Base-by-base conservation (phyloP, 768 basidiomycete genomes). In the Jaapia argillacea region DNA sequence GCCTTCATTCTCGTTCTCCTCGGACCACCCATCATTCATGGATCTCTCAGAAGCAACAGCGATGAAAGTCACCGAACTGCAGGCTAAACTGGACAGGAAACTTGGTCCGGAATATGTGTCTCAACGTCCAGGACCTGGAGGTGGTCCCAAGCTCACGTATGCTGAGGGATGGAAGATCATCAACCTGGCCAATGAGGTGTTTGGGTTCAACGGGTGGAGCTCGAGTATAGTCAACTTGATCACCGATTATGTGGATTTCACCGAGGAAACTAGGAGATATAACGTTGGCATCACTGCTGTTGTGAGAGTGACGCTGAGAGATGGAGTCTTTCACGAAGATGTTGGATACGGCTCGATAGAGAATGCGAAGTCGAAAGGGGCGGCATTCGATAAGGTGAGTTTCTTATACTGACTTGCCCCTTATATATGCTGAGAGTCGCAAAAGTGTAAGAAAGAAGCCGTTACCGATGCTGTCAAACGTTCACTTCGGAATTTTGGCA, bases 161-260 rank as follows among this genome's bases (percentile, higher is more conserved):
- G 84, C 85, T 1, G 94, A 98, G 58, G 96, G 94, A 0, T 98
- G 94, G 94, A 93, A 90, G 65, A 82, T 92, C 27, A 96, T 99
- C 61, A 94, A 93, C 56, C 72, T 99, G 20, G 96, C 94, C 2
- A 99, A 99, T 58, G 94, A 99, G 50, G 86, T 98, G 35, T 98
- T 99, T 63, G 94, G 94, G 1, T 97, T 91, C 69, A 90, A 98
- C 49, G 96, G 93, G 21, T 93, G 91, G 93, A 86, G 83, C 48
- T 85, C 88, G 1, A 83, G 61, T 39, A 69, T 94, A 38, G 74
- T 86, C 48, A 85, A 57, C 43, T 61, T 96, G 25, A 75, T 77
- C 5, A 85, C 80, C 3, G 86, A 88, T 54, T 87, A 85, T 58
- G 60, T 83, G 45, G 94, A 98, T 57, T 75, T 64, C 51, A 77